Evolutionary conservation across 2,329 filamentous ascomycete species (phyloP).

Genomic region (Colletotrichum ledebouriae): DNA sequence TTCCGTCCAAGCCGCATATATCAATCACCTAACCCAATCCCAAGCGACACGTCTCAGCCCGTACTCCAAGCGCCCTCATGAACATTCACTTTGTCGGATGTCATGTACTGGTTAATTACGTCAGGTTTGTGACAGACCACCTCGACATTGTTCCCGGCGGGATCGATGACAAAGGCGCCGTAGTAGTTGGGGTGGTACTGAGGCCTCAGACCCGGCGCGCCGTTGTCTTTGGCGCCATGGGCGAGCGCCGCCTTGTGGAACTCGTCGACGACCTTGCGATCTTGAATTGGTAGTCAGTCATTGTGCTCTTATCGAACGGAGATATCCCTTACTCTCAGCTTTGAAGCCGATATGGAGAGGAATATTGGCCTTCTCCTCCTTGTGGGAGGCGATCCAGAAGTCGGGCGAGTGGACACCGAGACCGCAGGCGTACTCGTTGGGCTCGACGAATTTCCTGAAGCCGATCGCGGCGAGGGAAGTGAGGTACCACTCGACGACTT

Average conservation of each 20-base stretch:
- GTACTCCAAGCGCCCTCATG: too few relatives aligned
- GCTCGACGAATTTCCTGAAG: conserved; percentile 49
- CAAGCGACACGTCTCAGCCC: too few relatives aligned
- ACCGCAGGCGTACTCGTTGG: conserved; percentile 49
- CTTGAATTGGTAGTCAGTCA: conserved; percentile 44
- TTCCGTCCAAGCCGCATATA: too few relatives aligned
- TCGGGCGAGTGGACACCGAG: conserved; percentile 50
- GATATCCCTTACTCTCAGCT: conserved; percentile 47
- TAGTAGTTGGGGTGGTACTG: conserved; percentile 64
- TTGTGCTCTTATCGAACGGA: not conserved
- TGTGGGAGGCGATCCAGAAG: conserved; percentile 48
- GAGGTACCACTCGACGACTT: conserved; percentile 52
- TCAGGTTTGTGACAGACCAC: conserved; percentile 50
- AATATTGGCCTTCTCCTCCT: conserved; percentile 37
- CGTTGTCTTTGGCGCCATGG: conserved; percentile 62
- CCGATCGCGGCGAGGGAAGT: conserved; percentile 53
- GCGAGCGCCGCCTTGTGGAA: conserved; percentile 58
- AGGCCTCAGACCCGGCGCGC: conserved; percentile 59
- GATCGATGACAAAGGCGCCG: conserved; percentile 64
- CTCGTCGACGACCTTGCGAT: conserved; percentile 57
- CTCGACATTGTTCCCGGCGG: conserved; percentile 67
- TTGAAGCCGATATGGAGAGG: conserved; percentile 51
- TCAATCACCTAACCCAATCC: too few relatives aligned
- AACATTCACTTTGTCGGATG: too few relatives aligned
- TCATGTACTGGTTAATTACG: conserved; percentile 12